Evolutionary conservation across 73 alveolate species (phyloP), one percentile per base, ranked within the genome.

Genomic region (Paramecium sexaurelia): DNA sequence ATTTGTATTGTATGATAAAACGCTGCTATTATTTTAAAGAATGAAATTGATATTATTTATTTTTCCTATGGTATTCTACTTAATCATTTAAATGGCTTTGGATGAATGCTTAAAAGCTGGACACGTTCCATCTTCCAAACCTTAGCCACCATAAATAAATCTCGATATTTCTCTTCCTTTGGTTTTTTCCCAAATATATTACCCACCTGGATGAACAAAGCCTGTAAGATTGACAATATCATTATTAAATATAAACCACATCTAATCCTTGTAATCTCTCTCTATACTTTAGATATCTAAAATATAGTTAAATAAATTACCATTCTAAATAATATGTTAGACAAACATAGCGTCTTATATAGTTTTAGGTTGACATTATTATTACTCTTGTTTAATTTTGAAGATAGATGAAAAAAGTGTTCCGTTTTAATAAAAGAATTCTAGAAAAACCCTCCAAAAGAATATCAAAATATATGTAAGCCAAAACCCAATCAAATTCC

Each of bases 141-240:
- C 78, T 55, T 91, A 84, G 9, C 96, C 96, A 7, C 98, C 98
- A 66, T 92, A 94, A 36, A 95, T 89, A 69, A 83, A 95, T 69
- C 95, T 95, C 1, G 94, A 85, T 32, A 95, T 82, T 39, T 95
- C 98, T 55, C 92, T 95, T 11, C 97, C 96, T 43, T 91, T 92
- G 56, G 75, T 92, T 32, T 85, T 61, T 13, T 91, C 91, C 40
- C 94, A 78, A 40, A 93, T 92, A 85, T 91, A 95, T 43, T 92
- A 55, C 3, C 95, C 95, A 0, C 98, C 98, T 27, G 98, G 98
- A 69, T 95, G 98, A 22, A 68, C 26, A 39, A 68, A 43, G 15
- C 73, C 61, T 26, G 69, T 88, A 3, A 88, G 43, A 68, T 88
- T 87, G 0, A 68, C 29, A 7, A 88, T 88, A 3, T 82, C 89